Base-by-base conservation (phyloP, 495 filamentous ascomycete genomes). In the Chaetomidium leptoderma region DNA sequence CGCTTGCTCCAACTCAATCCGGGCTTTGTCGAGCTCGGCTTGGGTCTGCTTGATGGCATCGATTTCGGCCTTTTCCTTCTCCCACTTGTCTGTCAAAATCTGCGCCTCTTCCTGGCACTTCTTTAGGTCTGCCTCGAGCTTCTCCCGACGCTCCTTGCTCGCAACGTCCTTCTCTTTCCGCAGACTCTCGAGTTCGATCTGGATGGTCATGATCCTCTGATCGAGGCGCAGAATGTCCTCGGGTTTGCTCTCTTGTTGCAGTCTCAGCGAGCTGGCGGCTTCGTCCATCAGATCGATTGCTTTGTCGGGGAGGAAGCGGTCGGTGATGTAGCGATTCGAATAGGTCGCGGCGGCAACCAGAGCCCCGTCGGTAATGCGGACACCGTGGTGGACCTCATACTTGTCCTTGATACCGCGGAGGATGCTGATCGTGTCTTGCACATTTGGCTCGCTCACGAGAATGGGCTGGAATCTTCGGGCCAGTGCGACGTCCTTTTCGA, bases 201-300 rank as follows among this genome's bases (percentile, higher is more conserved):
- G 92, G 37, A 97, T 89, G 1, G 93, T 97, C 78, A 96, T 92
- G 48, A 98, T 96, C 64, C 89, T 87, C 46, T 92, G 89, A 64
- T 97, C 93, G 19, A 97, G 80, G 49, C 87, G 83, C 66, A 91
- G 84, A 29, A 98, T 97, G 14, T 90, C 83, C 57, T 98, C 93
- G 0, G 93, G 93, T 61, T 95, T 96, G 63, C 90, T 96, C 72
- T 98, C 93, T 70, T 98, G 93, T 67, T 98, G 93, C 58, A 98
- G 71, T 17, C 93, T 81, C 9, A 97, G 76, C 13, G 89, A 88
- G 37, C 90, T 95, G 5, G 93, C 92, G 14, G 93, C 93, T 73
- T 97, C 93, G 67, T 98, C 93, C 61, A 98, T 90, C 49, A 98
- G 69, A 70, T 98, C 93, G 59, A 98, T 98, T 7, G 93, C 93